phyloP scores from a whole-genome alignment of 2,329 filamentous ascomycete genomes.

The Pleomassaria siparia region DNA sequence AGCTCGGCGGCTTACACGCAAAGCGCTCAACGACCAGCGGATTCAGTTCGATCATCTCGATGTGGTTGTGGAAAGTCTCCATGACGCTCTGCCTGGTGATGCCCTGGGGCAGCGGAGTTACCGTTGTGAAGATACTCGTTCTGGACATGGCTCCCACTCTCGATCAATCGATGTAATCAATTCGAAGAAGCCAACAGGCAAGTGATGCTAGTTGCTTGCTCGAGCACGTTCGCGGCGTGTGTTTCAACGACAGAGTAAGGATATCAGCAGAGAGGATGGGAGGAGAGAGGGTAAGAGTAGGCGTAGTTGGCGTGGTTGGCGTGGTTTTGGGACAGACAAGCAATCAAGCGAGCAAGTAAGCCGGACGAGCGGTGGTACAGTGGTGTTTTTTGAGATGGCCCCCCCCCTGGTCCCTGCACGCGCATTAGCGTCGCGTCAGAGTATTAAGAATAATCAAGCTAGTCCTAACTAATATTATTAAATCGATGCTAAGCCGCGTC shows the following conservation, averaged over 20 bases:
- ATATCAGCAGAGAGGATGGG: background rate
- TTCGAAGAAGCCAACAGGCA: background rate
- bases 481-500: too few species aligned
- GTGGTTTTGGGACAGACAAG: too few species aligned
- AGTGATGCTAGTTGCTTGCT: background rate
- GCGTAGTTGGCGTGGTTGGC: too few species aligned
- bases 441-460: too few species aligned
- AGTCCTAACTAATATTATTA: too few species aligned
- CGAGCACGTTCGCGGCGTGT: background rate
- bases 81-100: slow-evolving; percentile 72
- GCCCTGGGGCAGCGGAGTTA: slow-evolving; percentile 72
- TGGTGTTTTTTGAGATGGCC: too few species aligned
- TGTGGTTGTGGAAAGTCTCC: slow-evolving; percentile 74
- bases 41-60: slow-evolving; percentile 85
- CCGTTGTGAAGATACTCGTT: slow-evolving; percentile 71
- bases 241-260: slow-evolving; percentile 2
- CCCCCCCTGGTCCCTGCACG: too few species aligned
- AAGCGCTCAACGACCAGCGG: slow-evolving; percentile 75
- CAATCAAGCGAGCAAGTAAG: too few species aligned
- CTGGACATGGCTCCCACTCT: slow-evolving; percentile 60
- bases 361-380: too few species aligned
- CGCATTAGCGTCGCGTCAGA: too few species aligned
- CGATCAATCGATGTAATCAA: too few species aligned
- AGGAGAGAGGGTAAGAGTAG: background rate
- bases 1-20: slow-evolving; percentile 65